Conservation (phyloP, 2,329 filamentous ascomycete genomes). For the Byssochlamys sp. region DNA sequence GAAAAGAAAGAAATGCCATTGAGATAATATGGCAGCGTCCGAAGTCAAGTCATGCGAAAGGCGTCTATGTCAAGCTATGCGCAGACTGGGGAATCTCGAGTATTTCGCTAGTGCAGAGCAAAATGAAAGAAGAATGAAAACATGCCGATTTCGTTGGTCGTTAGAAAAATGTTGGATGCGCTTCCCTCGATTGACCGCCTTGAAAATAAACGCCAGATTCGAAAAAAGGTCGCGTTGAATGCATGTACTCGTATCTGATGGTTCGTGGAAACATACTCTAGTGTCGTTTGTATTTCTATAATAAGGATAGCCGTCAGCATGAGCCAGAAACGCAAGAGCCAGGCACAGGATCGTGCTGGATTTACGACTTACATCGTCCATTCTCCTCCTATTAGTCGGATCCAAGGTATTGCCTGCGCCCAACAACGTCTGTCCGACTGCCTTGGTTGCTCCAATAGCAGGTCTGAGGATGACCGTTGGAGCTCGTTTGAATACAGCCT, state of each 20-base stretch:
- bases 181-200: not conserved
- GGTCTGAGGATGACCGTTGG: constrained; percentile 90
- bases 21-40: not conserved
- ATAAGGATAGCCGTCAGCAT: constrained; percentile 4
- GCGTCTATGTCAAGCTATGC: not conserved
- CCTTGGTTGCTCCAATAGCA: constrained; percentile 81
- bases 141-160: not conserved
- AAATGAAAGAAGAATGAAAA: not conserved
- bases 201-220: not conserved
- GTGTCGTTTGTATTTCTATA: constrained; percentile 37
- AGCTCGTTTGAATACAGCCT: constrained; percentile 66
- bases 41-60: not conserved
- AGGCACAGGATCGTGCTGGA: not conserved
- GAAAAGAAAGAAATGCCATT: not conserved
- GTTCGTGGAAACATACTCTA: constrained; percentile 10
- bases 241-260: not conserved
- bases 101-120: not conserved
- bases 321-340: not conserved
- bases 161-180: not conserved
- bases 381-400: constrained; percentile 65
- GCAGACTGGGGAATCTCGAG: not conserved
- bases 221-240: not conserved
- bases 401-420: constrained; percentile 89
- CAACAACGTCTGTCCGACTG: constrained; percentile 76
- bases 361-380: constrained; percentile 71